Evolutionary conservation across 108 stramenopile genomes (phyloP), one percentile per base, ranked within the genome.

Genomic region (Pseudonitzschia delicatissima): DNA sequence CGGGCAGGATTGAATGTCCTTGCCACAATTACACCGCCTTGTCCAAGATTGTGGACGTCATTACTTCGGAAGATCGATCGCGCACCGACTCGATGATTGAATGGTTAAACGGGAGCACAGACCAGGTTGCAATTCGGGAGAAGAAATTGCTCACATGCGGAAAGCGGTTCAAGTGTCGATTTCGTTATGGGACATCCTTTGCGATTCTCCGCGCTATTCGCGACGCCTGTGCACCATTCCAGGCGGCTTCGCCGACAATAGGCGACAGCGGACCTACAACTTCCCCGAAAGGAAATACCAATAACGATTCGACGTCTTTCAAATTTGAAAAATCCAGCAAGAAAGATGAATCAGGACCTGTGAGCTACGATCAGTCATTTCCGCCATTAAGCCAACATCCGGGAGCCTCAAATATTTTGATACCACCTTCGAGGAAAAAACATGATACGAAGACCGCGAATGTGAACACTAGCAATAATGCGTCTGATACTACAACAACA

Each of bases 151-250:
- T 76, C 28, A 64, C 74, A 0, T 76, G 74, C 52, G 74, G 74
- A 26, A 76, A 76, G 33, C 48, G 74, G 37, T 65, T 53, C 13
- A 59, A 60, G 26, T 76, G 74, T 42, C 59, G 74, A 48, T 76
- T 51, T 69, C 74, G 74, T 11, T 68, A 69, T 4, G 74, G 74
- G 1, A 69, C 83, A 7, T 87, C 92, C 2, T 80, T 90, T 68
- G 57, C 72, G 0, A 81, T 90, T 45, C 68, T 90, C 20, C 90
- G 87, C 66, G 87, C 80, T 8, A 82, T 93, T 57, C 83, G 88
- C 32, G 87, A 87, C 76, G 91, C 87, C 5, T 90, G 87, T 66
- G 82, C 81, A 37, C 68, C 61, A 5, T 78, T 77, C 63, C 68
- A 90, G 21, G 86, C 29, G 29, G 29, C 9, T 12, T 23, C 31